Conservation (phyloP, 2,329 filamentous ascomycete genomes). For the Sarocladium strictum region DNA sequence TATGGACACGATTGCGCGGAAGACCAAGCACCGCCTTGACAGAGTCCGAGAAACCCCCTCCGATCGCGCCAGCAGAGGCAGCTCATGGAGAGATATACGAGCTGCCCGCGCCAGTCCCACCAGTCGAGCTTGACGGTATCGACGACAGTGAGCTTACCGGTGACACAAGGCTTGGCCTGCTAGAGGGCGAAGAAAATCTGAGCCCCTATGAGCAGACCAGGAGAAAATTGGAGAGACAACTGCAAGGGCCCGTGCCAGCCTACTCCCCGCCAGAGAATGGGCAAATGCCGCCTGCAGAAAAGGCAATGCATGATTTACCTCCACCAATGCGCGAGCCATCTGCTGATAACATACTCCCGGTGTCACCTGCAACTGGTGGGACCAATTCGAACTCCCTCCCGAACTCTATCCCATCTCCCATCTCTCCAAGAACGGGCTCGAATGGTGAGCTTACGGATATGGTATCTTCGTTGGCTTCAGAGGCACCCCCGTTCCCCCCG, state of each 20-base stretch:
- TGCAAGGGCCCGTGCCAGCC: constrained; percentile 42
- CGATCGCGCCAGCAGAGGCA: constrained; percentile 31
- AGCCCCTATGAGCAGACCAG: constrained; percentile 46
- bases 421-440: background rate
- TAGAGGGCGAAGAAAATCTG: constrained; percentile 31
- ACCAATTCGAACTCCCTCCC: constrained; percentile 2
- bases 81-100: constrained; percentile 46
- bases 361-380: background rate
- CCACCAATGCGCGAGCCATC: background rate
- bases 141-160: constrained; percentile 30
- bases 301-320: constrained; percentile 13
- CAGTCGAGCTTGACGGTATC: constrained; percentile 43
- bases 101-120: constrained; percentile 38
- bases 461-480: background rate
- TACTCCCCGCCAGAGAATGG: constrained; percentile 37
- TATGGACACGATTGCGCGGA: constrained; percentile 10
- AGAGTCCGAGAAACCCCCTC: constrained; percentile 18
- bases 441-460: background rate
- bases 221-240: constrained; percentile 44
- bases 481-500: background rate
- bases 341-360: background rate
- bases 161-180: constrained; percentile 35
- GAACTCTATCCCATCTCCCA: constrained; percentile 7
- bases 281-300: constrained; percentile 22
- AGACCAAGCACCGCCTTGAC: background rate